Evolutionary conservation across 2,329 filamentous ascomycete genomes (phyloP), one percentile per base, ranked within the genome.

Genomic region (Aspergillus costaricaensis): DNA sequence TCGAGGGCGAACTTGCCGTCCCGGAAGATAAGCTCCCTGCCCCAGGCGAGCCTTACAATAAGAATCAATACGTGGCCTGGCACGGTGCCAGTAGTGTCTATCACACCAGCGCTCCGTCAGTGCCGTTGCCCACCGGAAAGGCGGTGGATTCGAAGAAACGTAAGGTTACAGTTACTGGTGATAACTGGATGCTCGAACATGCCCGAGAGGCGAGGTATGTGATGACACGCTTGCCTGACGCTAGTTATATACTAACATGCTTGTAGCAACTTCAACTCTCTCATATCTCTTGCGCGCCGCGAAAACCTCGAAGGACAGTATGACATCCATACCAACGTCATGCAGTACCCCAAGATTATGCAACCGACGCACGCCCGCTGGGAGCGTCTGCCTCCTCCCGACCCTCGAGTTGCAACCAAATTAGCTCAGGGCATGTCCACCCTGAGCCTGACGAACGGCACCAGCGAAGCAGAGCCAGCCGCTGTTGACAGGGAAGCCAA

Each of bases 31-130:
- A 83, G 62, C 84, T 93, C 44, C 85, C 92, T 25, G 84, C 85
- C 8, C 81, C 83, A n/a, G 91, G 89, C 41, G 90, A 96, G 73
- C 83, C 88, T n/a, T 99, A 99, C 83, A 97, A 99, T 82, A 92
- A 94, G 79, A 99, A 99, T 73, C 93, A 97, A 75, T 99, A 97
- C 72, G 95, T 99, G 27, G 95, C 95, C 27, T 99, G 95, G 95
- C 93, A 96, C 74, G 95, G 95, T 53, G 95, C 95, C 51, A 98
- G 94, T 75, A 89, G 91, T 41, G 95, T 99, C 23, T 99, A 99
- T 74, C 92, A 98, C 74, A 92, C 91, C 12, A 88, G 88, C 59
- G 86, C 84, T 1, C 91, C 92, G 1, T 88, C 89, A 21, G 87
- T 91, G n/a, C 91, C 92, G 2, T 81, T 89, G 60, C 87, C 87